phyloP scores from a whole-genome alignment of 345 rosid species.

The Acer yangbiense region DNA sequence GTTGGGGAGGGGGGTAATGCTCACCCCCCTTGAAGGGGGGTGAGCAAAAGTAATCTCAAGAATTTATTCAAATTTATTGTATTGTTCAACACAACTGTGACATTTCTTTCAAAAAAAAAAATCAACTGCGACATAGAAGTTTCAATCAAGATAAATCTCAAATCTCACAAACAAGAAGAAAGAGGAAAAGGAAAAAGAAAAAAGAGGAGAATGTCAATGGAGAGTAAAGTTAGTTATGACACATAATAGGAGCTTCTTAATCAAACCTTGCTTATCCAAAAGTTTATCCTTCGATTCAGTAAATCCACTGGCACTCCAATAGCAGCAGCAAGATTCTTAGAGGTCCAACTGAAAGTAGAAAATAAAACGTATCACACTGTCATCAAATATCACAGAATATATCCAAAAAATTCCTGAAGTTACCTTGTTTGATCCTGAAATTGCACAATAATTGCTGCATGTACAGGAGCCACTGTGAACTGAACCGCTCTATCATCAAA shows the following conservation, averaged over 20 bases:
- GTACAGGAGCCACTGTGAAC: constrained; percentile 82
- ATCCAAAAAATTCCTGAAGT: constrained; percentile 16
- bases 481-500: constrained; percentile 82
- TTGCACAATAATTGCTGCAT: constrained; percentile 91
- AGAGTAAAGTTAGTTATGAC: constrained; percentile 4
- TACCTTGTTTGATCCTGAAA: constrained; percentile 90
- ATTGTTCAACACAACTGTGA: neutral
- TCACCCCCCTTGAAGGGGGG: too few species aligned
- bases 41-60: too few species aligned
- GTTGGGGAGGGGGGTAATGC: too few species aligned
- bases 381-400: neutral
- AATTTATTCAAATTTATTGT: neutral
- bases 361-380: constrained; percentile 12
- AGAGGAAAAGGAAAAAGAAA: neutral
- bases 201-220: neutral
- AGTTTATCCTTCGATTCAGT: constrained; percentile 72
- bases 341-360: constrained; percentile 71
- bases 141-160: neutral
- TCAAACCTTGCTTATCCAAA: constrained; percentile 91
- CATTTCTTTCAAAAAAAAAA: too few species aligned
- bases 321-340: constrained; percentile 66
- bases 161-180: neutral
- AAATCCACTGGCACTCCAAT: constrained; percentile 72
- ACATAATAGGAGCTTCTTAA: constrained; percentile 8
- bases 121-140: neutral